Evolutionary conservation across 2,329 filamentous ascomycete species (phyloP), one percentile per base, ranked within the genome.

Genomic region (Ceratocystis lukuohia): DNA sequence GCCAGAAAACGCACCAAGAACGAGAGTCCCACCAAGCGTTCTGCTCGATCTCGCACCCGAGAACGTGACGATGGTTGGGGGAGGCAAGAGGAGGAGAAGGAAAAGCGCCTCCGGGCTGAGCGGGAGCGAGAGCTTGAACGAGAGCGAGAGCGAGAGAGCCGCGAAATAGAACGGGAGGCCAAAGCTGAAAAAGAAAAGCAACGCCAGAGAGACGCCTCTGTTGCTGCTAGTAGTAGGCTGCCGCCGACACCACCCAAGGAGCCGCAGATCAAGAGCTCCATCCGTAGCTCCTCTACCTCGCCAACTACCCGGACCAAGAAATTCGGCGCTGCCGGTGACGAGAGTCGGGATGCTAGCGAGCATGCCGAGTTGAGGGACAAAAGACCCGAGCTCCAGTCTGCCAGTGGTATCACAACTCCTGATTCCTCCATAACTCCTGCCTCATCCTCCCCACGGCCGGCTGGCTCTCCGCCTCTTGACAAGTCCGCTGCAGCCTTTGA

Each of bases 201-300:
- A 20, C 37, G 28, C 22, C 30, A 44, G n/a, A 41, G 33, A 48
- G 44, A 48, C 3, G 61, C 25, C n/a, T 6, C 28, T 8, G 33
- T 41, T 15, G 10, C 44, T 48, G 28, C 17, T 17, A 50, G 3
- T 45, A 41, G 22, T 45, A 44, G 45, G 15, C 61, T 63, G n/a
- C 63, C 63, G 17, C 63, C 53, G 4, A 65, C 63, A 3, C 63
- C 63, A 5, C 63, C 63, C 12, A 65, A 65, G 10, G 63, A 65
- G 6, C 37, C 53, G 48, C 50, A 59, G 30, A n/a, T 22, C 33
- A 65, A 65, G 53, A 30, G 53, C 53, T 57, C 53, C 28, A 15
- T n/a, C 6, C 53, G 53, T 22, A 33, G 53, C 53, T 25, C 53
- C 25, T 57, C 53, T 10, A 22, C 25, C 6, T 57, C 53, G 4